Evolutionary conservation across 1,139 yeast genomes (phyloP), one percentile per base, ranked within the genome.

Genomic region (Scheffersomyces quercinus): DNA sequence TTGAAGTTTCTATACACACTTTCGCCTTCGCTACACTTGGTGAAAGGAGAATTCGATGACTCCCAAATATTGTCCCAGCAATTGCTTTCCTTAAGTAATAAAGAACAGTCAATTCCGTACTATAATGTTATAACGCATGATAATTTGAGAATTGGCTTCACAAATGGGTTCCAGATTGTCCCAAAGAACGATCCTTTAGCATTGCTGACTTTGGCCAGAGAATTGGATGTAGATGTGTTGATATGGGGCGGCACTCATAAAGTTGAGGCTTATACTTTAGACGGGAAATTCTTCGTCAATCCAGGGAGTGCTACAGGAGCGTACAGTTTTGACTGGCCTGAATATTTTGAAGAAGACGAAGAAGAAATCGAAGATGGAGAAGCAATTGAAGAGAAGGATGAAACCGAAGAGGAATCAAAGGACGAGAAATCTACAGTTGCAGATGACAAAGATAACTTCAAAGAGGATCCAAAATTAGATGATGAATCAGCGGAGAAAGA

Each of bases 261-360:
- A 50, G 95, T 89, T 6, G 98, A 93, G 59, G 97, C 97, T 0
- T 93, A 89, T 58, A 88, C 95, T 9, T 70, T 91, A 48, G 98
- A 90, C 53, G 96, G 95, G 28, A 89, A 88, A 67, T 89, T 91
- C 64, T 93, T 93, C 58, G 77, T 93, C 24, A 91, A 89, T 61
- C 99, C 99, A 0, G 99, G 99, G 0, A 86, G 96, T 59, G 96
- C 95, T 36, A 90, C 98, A 0, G 99, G 99, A 11, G 97, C 97
- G 0, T 81, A 78, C 54, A 77, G 77, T 39, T 76, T 83, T 41
- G 70, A 65, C 41, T 67, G 75, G 75, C 71, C 67, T 3, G 73
- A 68, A 16, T 54, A 55, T 9, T 67, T 62, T 5, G 73, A 65
- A 2, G 82, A 79, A 48, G 73, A 82, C 16, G 80, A 68, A 6